Conservation (phyloP, 140 eudicot genomes). For the Anethum foeniculum region DNA sequence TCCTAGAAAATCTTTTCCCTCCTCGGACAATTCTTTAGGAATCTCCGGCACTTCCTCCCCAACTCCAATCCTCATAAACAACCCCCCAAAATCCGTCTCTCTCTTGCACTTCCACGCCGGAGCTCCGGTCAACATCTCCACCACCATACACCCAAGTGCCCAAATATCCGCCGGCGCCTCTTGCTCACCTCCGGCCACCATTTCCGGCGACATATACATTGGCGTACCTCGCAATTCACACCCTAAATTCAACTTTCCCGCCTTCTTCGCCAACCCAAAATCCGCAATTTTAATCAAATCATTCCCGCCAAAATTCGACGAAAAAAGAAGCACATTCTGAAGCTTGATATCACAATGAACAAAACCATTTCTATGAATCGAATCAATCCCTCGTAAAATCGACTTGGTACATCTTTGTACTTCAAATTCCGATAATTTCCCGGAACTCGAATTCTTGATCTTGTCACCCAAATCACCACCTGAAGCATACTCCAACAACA, state of each 20-base stretch:
- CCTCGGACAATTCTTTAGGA: constrained; percentile 49
- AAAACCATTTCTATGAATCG: constrained; percentile 52
- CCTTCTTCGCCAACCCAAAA: constrained; percentile 68
- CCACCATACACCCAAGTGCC: constrained; percentile 83
- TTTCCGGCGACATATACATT: constrained; percentile 90
- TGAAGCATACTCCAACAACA: constrained; percentile 73
- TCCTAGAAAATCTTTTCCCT: constrained; percentile 62
- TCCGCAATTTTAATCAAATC: constrained; percentile 56
- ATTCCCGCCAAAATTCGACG: constrained; percentile 17
- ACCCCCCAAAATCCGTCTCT: constrained; percentile 31
- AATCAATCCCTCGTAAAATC: constrained; percentile 50
- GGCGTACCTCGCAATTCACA: constrained; percentile 80
- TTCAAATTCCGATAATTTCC: constrained; percentile 37
- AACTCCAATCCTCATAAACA: constrained; percentile 65
- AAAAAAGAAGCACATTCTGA: constrained; percentile 42
- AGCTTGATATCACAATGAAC: constrained; percentile 86
- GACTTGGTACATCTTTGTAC: constrained; percentile 41
- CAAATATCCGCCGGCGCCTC: constrained; percentile 74
- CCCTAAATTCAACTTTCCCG: constrained; percentile 13
- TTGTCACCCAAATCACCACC: constrained; percentile 55
- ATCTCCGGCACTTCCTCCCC: constrained; percentile 65
- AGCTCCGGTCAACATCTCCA: constrained; percentile 67
- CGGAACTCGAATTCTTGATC: constrained; percentile 27
- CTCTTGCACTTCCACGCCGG: constrained; percentile 61
- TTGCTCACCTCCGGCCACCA: constrained; percentile 52